Evolutionary conservation across 2,329 filamentous ascomycete genomes (phyloP).

Genomic region (Bipolaris zeicola): DNA sequence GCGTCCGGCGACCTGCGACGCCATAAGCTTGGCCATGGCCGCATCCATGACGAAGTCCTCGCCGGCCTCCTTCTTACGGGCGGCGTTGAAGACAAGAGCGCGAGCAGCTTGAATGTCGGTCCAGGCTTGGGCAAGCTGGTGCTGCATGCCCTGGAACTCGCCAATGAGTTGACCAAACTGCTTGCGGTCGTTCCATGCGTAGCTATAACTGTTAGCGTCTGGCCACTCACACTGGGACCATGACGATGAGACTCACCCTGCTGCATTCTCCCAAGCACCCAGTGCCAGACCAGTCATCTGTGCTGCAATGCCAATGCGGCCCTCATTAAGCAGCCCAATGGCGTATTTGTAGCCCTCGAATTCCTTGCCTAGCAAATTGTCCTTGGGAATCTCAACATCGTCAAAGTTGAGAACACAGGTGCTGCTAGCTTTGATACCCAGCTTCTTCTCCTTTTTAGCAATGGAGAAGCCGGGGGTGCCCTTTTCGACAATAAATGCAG

Average conservation of each 20-base stretch:
- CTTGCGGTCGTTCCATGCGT: constrained; percentile 97
- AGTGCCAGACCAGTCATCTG: constrained; percentile 98
- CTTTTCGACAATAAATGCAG: constrained; percentile 94
- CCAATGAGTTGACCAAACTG: constrained; percentile 94
- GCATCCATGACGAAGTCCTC: constrained; percentile 94
- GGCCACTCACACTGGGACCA: background rate
- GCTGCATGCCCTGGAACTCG: constrained; percentile 99
- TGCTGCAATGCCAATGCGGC: constrained; percentile 94
- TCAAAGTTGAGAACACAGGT: constrained; percentile 98
- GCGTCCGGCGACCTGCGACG: constrained; percentile 87
- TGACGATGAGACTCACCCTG: constrained; percentile 59
- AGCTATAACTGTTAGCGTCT: constrained; percentile 54
- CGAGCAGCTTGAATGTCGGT: constrained; percentile 91
- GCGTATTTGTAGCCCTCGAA: constrained; percentile 98
- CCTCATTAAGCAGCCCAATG: constrained; percentile 92
- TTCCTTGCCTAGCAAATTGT: constrained; percentile 84
- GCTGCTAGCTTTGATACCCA: constrained; percentile 92
- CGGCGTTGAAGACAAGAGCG: constrained; percentile 92
- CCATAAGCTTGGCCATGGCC: constrained; percentile 96
- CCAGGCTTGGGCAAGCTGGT: constrained; percentile 96
- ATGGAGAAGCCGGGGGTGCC: constrained; percentile 86
- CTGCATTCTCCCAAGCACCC: constrained; percentile 94
- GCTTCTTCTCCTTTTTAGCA: constrained; percentile 99
- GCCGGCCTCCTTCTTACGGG: constrained; percentile 96
- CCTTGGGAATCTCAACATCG: constrained; percentile 87